These are phyloP conservation scores for Phytophthora hibernalis DNA, from an alignment of 352 stramenopile species.

Conservation along the genomic window DNA sequence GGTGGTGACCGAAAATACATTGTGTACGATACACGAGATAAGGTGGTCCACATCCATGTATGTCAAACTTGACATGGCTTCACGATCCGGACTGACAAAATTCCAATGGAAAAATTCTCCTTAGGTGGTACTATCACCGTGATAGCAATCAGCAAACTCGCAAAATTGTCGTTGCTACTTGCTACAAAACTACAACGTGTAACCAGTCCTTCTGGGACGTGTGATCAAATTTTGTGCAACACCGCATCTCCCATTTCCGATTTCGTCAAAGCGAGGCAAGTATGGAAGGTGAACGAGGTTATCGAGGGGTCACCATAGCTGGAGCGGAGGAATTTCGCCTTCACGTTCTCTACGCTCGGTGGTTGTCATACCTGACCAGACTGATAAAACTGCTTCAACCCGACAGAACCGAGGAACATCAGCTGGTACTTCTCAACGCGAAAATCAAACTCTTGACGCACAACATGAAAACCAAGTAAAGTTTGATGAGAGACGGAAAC, in stretches of 20 bases:
- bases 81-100: no score
- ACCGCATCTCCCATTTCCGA: not conserved
- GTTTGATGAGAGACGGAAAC: not conserved
- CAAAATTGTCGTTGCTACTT: no score
- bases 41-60: slow-evolving; percentile 16
- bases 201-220: not conserved
- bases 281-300: not conserved
- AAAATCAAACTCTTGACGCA: not conserved
- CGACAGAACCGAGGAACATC: not conserved
- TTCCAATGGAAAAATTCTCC: not conserved
- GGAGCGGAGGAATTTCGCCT: not conserved
- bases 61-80: slow-evolving; percentile 1
- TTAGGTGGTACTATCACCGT: no score
- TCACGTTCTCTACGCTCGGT: not conserved
- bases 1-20: not conserved
- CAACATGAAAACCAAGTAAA: not conserved
- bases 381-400: not conserved
- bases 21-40: not conserved
- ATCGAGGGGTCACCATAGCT: no score
- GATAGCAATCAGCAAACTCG: no score
- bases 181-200: no score
- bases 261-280: not conserved
- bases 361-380: not conserved
- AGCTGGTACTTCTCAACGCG: not conserved
- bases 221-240: not conserved